Percentiles rank a stretch among this genome's conserved stretches.
phyloP scores from a whole-genome alignment of 73 alveolate species.

The Symbiodinium natans region DNA sequence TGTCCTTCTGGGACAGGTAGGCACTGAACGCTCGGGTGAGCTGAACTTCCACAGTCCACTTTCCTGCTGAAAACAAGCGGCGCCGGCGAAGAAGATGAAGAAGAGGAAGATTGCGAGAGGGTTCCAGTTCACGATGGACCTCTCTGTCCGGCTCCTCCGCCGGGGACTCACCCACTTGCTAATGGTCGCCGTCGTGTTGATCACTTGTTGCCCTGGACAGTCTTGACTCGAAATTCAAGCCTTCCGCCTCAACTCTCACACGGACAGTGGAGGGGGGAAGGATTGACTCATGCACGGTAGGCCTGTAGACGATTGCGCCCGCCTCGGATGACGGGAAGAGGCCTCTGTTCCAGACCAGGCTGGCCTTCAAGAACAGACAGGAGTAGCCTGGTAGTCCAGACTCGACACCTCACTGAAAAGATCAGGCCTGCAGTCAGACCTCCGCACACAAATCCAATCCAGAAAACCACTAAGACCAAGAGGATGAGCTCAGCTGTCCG shows the following conservation, averaged over 20 bases:
- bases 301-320: conserved; percentile 1
- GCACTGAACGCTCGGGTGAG: background rate
- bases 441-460: background rate
- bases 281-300: background rate
- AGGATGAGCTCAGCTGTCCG: background rate
- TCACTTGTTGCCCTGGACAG: background rate
- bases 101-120: background rate
- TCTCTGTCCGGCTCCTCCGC: background rate
- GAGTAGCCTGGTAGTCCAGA: background rate
- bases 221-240: background rate
- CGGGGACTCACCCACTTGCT: background rate
- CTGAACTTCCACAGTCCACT: background rate
- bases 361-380: background rate
- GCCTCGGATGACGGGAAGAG: background rate
- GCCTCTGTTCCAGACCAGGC: background rate
- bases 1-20: background rate
- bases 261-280: no score
- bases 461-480: background rate
- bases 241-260: background rate
- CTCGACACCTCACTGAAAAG: background rate
- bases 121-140: background rate
- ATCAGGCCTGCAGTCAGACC: background rate
- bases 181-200: background rate
- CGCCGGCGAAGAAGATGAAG: background rate
- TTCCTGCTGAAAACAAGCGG: background rate